These are phyloP conservation scores for Funneliformis mosseae DNA, from an alignment of 192 early-diverging fungal genomes.

Conservation along the genomic window DNA sequence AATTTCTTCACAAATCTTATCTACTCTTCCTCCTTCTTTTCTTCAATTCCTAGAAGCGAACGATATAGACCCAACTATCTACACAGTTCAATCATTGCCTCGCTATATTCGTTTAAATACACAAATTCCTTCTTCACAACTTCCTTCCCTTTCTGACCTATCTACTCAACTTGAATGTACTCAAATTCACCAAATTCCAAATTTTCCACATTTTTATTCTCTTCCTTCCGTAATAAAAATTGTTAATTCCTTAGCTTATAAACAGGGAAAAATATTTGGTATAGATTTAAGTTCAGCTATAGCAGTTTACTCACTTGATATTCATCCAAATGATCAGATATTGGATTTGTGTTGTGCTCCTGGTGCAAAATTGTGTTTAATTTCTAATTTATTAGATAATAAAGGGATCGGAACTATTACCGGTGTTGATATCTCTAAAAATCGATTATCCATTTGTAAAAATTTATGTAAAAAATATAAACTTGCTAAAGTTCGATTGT, in stretches of 20 bases:
- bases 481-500: slow-evolving; percentile 64
- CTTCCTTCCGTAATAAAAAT: not conserved
- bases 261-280: slow-evolving; percentile 51
- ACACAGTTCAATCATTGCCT: slow-evolving; percentile 61
- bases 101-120: slow-evolving; percentile 77
- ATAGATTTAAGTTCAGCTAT: slow-evolving; percentile 88
- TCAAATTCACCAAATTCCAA: not conserved
- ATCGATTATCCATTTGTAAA: slow-evolving; percentile 76
- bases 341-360: slow-evolving; percentile 89
- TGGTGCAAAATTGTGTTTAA: slow-evolving; percentile 85
- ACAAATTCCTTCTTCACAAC: slow-evolving; percentile 26
- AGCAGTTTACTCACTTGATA: slow-evolving; percentile 75
- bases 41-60: slow-evolving; percentile 69
- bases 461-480: slow-evolving; percentile 73
- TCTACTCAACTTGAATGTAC: slow-evolving; percentile 42
- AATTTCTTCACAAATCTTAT: not conserved
- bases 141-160: slow-evolving; percentile 47
- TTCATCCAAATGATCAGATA: slow-evolving; percentile 79
- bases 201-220: not conserved
- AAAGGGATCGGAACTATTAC: slow-evolving; percentile 82
- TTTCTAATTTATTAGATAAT: slow-evolving; percentile 67
- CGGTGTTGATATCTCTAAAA: slow-evolving; percentile 82
- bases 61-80: slow-evolving; percentile 67
- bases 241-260: slow-evolving; percentile 37
- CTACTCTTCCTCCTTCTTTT: slow-evolving; percentile 60